Evolutionary conservation across 192 early-diverging fungal species (phyloP), one percentile per base, ranked within the genome.

Genomic region (Coemansia sp.): DNA sequence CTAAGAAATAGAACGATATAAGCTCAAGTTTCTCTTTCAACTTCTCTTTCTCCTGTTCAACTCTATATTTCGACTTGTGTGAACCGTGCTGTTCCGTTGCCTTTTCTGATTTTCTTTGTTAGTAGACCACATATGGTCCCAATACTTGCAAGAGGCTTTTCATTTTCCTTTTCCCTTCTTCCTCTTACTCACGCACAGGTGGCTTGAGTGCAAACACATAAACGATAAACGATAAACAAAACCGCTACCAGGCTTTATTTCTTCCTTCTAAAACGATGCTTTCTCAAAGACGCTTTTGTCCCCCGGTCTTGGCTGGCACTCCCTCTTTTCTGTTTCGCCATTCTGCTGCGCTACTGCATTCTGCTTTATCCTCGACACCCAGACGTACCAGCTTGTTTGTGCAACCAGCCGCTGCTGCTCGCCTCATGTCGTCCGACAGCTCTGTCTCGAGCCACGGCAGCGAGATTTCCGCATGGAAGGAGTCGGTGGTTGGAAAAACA

Each of bases 381-480:
- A 39, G n/a, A 38, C n/a, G 41, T n/a, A 39, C 14, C 25, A 16
- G 32, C 32, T 32, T 59, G 39, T 10, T 59, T 41, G 38, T 16
- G 4, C 32, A 32, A 32, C 39, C 39, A 32, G 38, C 9, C 37
- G 16, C 38, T 9, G 5, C 57, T 41, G 39, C 5, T 59, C 57
- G 57, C 57, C 40, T 41, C 11, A 59, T 59, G 57, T 41, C 32
- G 14, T 40, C 37, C 5, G 55, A 56, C 32, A 38, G 25, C 37
- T 16, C 55, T 12, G 37, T 32, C 55, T 56, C 57, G 5, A 41
- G 57, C 38, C 5, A 63, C 32, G 2, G 69, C 11, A 48, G 40
- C 14, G 25, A 45, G 2, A 53, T 76, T 11, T 46, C 38, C 41
- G 65, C 69, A n/a, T 81, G 79, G 79, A 65, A 39, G 42, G 65